These are phyloP conservation scores for Apium graveolens DNA, from an alignment of 129 eudicot species.

Conservation along the genomic window DNA sequence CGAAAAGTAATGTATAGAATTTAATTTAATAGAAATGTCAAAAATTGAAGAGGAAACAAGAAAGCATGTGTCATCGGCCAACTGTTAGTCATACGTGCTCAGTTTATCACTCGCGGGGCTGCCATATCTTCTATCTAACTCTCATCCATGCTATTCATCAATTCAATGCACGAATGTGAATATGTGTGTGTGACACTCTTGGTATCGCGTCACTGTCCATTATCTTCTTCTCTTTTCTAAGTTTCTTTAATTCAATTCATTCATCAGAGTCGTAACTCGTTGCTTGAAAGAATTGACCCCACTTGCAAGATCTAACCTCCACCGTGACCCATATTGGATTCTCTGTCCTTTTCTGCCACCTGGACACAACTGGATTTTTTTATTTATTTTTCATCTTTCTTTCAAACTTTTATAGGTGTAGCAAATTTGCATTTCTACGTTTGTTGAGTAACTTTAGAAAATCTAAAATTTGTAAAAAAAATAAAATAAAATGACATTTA, in stretches of 20 bases:
- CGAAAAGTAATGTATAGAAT: too few species aligned
- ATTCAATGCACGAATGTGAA: neutral
- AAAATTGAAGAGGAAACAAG: neutral
- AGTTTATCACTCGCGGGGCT: neutral
- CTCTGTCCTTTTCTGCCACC: conserved; percentile 4
- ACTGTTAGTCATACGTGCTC: neutral
- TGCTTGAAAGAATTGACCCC: neutral
- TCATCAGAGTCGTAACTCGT: neutral
- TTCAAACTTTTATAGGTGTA: too few species aligned
- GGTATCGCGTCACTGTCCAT: neutral
- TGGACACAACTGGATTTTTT: neutral
- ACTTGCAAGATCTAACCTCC: neutral
- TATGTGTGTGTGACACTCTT: too few species aligned
- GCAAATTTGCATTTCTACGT: too few species aligned
- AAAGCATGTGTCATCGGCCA: neutral
- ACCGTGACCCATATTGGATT: neutral
- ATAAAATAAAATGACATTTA: too few species aligned
- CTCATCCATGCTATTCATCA: neutral
- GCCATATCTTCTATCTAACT: too few species aligned
- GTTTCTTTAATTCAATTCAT: neutral
- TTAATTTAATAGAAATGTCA: neutral
- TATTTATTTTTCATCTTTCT: too few species aligned
- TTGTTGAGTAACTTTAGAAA: too few species aligned
- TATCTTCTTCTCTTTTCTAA: neutral
- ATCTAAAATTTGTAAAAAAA: too few species aligned